phyloP scores from a whole-genome alignment of 345 rosid genomes.

The Arabis hirsuta region DNA sequence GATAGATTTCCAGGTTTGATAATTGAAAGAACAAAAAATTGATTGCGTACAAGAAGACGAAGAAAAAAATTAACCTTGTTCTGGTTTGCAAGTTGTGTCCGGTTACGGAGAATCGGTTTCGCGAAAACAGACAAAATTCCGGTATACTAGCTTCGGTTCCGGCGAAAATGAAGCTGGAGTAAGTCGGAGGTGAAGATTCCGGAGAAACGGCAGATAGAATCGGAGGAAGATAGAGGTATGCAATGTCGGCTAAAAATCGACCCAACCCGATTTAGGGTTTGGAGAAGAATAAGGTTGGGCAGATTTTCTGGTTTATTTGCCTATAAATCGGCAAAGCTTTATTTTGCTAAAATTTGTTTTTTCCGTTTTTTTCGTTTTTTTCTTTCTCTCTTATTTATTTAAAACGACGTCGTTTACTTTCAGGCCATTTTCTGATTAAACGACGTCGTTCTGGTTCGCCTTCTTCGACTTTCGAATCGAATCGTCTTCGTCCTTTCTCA shows the following conservation, averaged over 20 bases:
- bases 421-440: not conserved
- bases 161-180: slow-evolving; percentile 8
- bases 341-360: slow-evolving; percentile 32
- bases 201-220: slow-evolving; percentile 20
- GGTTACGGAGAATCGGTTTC: slow-evolving; percentile 43
- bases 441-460: not conserved
- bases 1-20: not conserved
- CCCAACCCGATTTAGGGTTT: slow-evolving; percentile 36
- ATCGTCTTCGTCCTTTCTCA: not conserved
- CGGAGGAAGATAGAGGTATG: not conserved
- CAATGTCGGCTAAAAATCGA: slow-evolving; percentile 29
- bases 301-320: slow-evolving; percentile 43
- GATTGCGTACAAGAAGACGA: not conserved
- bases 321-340: slow-evolving; percentile 31
- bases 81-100: slow-evolving; percentile 41
- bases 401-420: not conserved
- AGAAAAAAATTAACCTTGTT: slow-evolving; percentile 22
- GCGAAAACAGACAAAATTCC: slow-evolving; percentile 23
- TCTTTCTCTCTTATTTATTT: not conserved
- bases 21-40: not conserved
- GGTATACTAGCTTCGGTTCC: slow-evolving; percentile 31
- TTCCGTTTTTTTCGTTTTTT: slow-evolving; percentile 17
- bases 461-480: not conserved
- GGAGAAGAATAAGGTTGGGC: slow-evolving; percentile 34
- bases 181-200: slow-evolving; percentile 8